Percentiles rank a stretch among this genome's conserved stretches.
phyloP scores from a whole-genome alignment of 108 stramenopile species.

The Cyclotella baltica region DNA sequence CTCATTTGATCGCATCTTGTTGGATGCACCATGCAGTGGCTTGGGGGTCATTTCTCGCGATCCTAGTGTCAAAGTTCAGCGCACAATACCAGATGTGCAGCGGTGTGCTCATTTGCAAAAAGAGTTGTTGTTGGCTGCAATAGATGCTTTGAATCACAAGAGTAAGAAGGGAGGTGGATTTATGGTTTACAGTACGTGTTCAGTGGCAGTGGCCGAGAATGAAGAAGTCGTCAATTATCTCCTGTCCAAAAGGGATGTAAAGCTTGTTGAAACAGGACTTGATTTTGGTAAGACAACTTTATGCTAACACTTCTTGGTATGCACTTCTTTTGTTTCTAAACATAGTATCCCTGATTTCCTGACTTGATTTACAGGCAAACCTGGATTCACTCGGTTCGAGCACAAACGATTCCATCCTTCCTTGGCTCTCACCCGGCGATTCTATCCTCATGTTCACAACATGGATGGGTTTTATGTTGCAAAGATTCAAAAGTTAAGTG shows the following conservation, averaged over 20 bases:
- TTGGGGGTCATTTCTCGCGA: conserved; percentile 98
- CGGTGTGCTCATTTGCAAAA: conserved; percentile 96
- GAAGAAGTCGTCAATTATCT: conserved; percentile 99
- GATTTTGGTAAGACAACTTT: conserved; percentile 78
- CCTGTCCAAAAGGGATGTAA: conserved; percentile 93
- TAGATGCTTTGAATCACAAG: conserved; percentile 94
- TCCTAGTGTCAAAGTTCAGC: conserved; percentile 96
- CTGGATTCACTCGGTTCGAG: conserved; percentile 94
- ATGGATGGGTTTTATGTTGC: conserved; percentile 99
- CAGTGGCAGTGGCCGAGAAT: conserved; percentile 96
- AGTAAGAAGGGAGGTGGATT: conserved; percentile 93
- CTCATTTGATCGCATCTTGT: conserved; percentile 94
- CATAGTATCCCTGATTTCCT: no score
- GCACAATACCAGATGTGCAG: conserved; percentile 92
- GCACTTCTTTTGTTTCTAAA: neutral
- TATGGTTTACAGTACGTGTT: conserved; percentile 99
- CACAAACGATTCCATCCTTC: conserved; percentile 98
- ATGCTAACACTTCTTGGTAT: neutral
- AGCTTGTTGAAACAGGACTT: conserved; percentile 92
- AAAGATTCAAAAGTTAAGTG: conserved; percentile 95
- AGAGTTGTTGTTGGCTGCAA: conserved; percentile 95
- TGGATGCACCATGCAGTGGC: conserved; percentile 99
- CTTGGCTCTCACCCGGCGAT: conserved; percentile 89
- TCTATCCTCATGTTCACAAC: conserved; percentile 99
- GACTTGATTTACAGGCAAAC: conserved; percentile 63